Conservation (phyloP, 2,329 filamentous ascomycete species). For the Davidsoniella virescens region DNA sequence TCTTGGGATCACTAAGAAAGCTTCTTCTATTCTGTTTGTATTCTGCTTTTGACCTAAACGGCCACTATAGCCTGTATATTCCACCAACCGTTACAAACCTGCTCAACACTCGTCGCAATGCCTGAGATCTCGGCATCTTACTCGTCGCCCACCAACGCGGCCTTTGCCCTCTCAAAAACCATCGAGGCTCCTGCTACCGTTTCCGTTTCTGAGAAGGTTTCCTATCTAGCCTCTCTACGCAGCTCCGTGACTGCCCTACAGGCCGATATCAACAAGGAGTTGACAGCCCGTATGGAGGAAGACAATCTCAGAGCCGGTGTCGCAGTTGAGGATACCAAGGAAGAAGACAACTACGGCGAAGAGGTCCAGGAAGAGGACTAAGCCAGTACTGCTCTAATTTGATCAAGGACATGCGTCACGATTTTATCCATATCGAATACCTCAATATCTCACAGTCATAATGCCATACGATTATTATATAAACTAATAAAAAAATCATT, state of each 20-base stretch:
- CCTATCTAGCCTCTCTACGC: slow-evolving; percentile 44
- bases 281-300: slow-evolving; percentile 59
- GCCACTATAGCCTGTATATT: background rate
- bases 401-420: too few species aligned
- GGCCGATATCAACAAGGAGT: slow-evolving; percentile 48
- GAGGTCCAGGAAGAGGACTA: slow-evolving; percentile 54
- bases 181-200: slow-evolving; percentile 22
- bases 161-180: slow-evolving; percentile 28
- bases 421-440: too few species aligned
- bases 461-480: slow-evolving; percentile 3
- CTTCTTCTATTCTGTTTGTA: slow-evolving; percentile 17
- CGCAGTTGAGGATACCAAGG: slow-evolving; percentile 35
- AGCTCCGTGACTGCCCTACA: slow-evolving; percentile 43
- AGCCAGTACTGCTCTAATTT: too few species aligned
- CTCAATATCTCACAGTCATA: background rate
- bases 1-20: too few species aligned
- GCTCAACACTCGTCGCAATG: background rate
- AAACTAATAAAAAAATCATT: slow-evolving; percentile 1
- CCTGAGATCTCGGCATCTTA: slow-evolving; percentile 22
- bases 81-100: slow-evolving; percentile 15
- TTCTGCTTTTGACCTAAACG: slow-evolving; percentile 15
- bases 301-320: slow-evolving; percentile 35
- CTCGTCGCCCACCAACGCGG: slow-evolving; percentile 31
- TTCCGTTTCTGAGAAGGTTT: slow-evolving; percentile 33
- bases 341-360: slow-evolving; percentile 74